phyloP scores from a whole-genome alignment of 163 green algal species.

The Scenedesmus sp. region DNA sequence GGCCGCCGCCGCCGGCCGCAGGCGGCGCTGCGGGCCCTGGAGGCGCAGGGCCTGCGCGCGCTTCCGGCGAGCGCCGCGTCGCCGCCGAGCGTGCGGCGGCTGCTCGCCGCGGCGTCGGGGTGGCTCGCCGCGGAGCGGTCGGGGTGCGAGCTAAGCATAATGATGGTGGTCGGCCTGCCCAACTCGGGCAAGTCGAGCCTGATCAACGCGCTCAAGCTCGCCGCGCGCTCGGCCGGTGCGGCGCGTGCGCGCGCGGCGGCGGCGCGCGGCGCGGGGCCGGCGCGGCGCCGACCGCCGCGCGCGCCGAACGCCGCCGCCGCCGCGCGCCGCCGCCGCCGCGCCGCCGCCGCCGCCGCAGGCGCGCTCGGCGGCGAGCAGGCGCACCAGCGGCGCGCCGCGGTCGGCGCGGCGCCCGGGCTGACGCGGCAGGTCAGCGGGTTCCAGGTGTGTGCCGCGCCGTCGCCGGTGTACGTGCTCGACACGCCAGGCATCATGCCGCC shows the following conservation, averaged over 20 bases:
- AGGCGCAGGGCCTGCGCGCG: conserved; percentile 9
- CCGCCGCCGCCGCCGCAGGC: neutral
- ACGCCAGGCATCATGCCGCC: conserved; percentile 65
- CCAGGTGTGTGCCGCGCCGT: conserved; percentile 4
- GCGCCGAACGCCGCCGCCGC: too few relatives aligned
- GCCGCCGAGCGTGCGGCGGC: conserved; percentile 16
- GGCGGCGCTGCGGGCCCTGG: conserved; percentile 3
- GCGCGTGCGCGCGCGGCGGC: too few relatives aligned
- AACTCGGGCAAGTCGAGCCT: conserved; percentile 92
- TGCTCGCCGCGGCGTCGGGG: conserved; percentile 4
- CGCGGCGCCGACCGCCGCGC: too few relatives aligned
- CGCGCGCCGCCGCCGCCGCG: neutral
- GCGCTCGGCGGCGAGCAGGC: conserved; percentile 6
- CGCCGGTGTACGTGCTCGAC: conserved; percentile 61
- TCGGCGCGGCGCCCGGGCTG: conserved; percentile 45
- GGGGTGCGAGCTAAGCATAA: conserved; percentile 5
- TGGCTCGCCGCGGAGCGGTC: conserved; percentile 17
- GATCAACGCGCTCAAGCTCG: conserved; percentile 77
- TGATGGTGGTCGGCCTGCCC: conserved; percentile 83
- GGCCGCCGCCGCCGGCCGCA: neutral
- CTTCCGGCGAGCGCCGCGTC: conserved; percentile 26
- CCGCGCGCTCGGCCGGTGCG: conserved; percentile 35
- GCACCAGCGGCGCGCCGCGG: conserved; percentile 21
- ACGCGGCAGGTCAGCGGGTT: conserved; percentile 52
- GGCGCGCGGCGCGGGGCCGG: too few relatives aligned